phyloP scores from a whole-genome alignment of 768 basidiomycete species.

The Grammothele lineata region DNA sequence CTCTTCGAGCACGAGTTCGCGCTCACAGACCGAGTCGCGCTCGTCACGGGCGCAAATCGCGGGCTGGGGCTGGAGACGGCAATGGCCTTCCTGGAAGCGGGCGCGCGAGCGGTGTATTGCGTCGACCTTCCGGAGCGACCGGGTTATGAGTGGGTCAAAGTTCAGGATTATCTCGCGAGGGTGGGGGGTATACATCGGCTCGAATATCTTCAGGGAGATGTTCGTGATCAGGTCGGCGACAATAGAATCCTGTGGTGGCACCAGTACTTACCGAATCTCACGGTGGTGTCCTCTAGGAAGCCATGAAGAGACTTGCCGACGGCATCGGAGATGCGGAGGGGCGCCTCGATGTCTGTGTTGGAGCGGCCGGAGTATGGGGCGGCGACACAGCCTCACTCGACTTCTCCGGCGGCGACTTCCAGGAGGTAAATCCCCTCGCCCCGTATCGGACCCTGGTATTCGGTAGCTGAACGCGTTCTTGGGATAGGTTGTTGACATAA shows the following conservation, averaged over 20 bases:
- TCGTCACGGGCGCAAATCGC: conserved; percentile 37
- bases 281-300: too few species aligned
- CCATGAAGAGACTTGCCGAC: too few species aligned
- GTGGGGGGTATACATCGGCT: too few species aligned
- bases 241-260: too few species aligned
- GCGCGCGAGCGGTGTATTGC: conserved; percentile 62
- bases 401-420: too few species aligned
- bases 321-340: too few species aligned
- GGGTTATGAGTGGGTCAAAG: conserved; percentile 53
- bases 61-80: conserved; percentile 82
- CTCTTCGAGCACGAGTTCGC: conserved; percentile 25
- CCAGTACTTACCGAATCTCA: not conserved
- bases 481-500: conserved; percentile 57
- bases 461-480: too few species aligned
- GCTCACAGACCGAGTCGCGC: conserved; percentile 30
- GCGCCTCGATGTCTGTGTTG: too few species aligned
- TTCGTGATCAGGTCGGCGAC: not conserved
- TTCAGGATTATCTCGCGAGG: conserved; percentile 44
- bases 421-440: too few species aligned
- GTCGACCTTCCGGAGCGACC: conserved; percentile 56
- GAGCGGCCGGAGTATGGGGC: too few species aligned
- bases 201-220: not conserved
- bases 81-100: conserved; percentile 66
- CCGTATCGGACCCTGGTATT: too few species aligned
- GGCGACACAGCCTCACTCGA: too few species aligned